phyloP scores from a whole-genome alignment of 371 early-diverging fungal species.

The Modicella reniformis region DNA sequence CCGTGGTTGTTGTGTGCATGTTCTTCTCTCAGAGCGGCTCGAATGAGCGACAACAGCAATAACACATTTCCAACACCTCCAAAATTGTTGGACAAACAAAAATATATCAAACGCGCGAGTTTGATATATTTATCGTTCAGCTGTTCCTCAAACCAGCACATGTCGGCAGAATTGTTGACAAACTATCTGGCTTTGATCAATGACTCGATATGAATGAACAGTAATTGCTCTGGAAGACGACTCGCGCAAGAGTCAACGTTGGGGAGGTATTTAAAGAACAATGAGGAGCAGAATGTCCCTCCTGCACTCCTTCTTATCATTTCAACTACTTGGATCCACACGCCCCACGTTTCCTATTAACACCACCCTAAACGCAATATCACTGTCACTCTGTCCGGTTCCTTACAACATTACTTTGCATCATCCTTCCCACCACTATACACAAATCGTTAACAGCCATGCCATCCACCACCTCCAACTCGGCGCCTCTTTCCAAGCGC shows the following conservation, averaged over 20 bases:
- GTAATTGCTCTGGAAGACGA: not conserved
- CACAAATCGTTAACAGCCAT: not conserved
- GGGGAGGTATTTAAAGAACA: not conserved
- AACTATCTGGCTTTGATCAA: not conserved
- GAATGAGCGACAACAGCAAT: not conserved
- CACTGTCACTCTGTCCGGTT: not conserved
- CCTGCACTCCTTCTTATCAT: not conserved
- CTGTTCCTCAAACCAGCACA: too few species aligned
- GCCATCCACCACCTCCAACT: not conserved
- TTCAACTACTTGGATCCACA: not conserved
- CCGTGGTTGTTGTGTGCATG: not conserved
- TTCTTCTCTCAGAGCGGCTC: not conserved
- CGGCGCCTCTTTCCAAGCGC: conserved; percentile 28
- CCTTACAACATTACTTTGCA: not conserved
- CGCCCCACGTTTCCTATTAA: too few species aligned
- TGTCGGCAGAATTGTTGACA: conserved; percentile 19
- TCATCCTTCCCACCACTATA: not conserved
- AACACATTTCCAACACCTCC: conserved; percentile 2
- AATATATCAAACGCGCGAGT: not conserved
- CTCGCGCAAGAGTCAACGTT: not conserved
- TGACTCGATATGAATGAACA: not conserved
- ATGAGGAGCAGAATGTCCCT: not conserved
- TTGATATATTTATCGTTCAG: too few species aligned
- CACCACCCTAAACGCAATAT: too few species aligned
- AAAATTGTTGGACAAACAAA: conserved; percentile 2